Evolutionary conservation across 202 grass and related monocot species (phyloP), one percentile per base, ranked within the genome.

Genomic region (Panicum virgatum): DNA sequence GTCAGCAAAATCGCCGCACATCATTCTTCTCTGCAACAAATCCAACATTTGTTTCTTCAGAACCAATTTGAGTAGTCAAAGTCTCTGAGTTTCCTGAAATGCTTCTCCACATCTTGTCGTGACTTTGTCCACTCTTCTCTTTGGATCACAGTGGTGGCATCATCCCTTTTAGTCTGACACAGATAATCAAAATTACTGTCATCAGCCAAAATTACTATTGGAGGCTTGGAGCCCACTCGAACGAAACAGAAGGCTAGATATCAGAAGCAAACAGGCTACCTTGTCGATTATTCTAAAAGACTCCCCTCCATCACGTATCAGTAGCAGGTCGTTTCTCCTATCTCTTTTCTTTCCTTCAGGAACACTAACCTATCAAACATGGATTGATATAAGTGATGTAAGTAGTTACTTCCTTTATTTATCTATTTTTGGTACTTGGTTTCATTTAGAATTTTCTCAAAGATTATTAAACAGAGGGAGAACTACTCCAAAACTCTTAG

Each of bases 51-150:
- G 5, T 22, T 30, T 80, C 29, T 66, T 87, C 77, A 95, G 50
- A 95, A 98, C 96, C 96, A 98, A 83, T 98, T 95, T 1, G 90
- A 95, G 79, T 91, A 59, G 56, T 86, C 76, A 32, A n/a, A n/a
- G n/a, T n/a, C n/a, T n/a, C n/a, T n/a, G n/a, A n/a, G n/a, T n/a
- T n/a, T n/a, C n/a, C n/a, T 78, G 39, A 98, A 86, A 82, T 98
- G 91, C 65, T 91, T 95, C 82, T 98, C 92, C 73, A 93, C 90
- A 29, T 91, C 88, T 53, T 81, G 66, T 71, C 92, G 93, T 3
- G 88, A 85, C 56, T 89, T 91, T 2, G 65, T 34, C 88, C 95
- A 95, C 65, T 98, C 86, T 32, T 94, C 81, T 80, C 93, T 94
- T 57, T 94, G 67, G 76, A 93, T 89, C 56, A 94, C 80, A 66